These are phyloP conservation scores for Lactarius akahatsu DNA, from an alignment of 768 basidiomycete species.

Conservation along the genomic window DNA sequence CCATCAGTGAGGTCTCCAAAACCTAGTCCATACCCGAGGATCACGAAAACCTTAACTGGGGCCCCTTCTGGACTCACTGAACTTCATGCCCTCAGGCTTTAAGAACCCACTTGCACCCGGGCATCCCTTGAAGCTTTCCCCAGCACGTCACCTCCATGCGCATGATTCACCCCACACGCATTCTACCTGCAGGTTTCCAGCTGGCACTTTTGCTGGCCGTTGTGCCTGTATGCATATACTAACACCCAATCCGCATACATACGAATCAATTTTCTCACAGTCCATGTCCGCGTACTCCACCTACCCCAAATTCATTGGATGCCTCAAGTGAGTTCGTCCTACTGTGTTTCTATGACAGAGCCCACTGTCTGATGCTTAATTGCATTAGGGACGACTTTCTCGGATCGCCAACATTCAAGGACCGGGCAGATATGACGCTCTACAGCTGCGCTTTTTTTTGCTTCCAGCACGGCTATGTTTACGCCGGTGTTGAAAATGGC, in stretches of 20 bases:
- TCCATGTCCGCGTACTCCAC: conserved; percentile 25
- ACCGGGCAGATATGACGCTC: conserved; percentile 58
- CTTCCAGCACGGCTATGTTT: conserved; percentile 48
- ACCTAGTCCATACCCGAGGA: neutral
- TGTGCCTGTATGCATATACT: conserved; percentile 5
- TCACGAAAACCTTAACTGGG: neutral
- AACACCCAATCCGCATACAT: neutral
- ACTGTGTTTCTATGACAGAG: neutral
- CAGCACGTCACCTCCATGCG: conserved; percentile 8
- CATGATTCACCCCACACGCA: conserved; percentile 13
- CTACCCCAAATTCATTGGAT: conserved; percentile 45
- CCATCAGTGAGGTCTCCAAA: no score
- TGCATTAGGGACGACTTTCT: conserved; percentile 50
- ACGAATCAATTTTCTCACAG: neutral
- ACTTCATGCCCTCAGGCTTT: no score
- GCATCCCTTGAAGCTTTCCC: neutral
- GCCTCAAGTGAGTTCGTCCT: conserved; percentile 49
- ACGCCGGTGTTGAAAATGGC: conserved; percentile 69
- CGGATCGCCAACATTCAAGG: conserved; percentile 45
- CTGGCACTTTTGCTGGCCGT: neutral
- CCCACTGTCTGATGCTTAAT: conserved; percentile 38
- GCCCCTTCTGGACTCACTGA: no score
- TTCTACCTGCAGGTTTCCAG: conserved; percentile 3
- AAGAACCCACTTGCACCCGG: neutral
- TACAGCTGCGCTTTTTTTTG: conserved; percentile 50